A percentile compares a stretch with the other conserved stretches of the same genome.
Conservation (phyloP, 2,329 filamentous ascomycete genomes). For the Stagonosporopsis cucurbitacearum region DNA sequence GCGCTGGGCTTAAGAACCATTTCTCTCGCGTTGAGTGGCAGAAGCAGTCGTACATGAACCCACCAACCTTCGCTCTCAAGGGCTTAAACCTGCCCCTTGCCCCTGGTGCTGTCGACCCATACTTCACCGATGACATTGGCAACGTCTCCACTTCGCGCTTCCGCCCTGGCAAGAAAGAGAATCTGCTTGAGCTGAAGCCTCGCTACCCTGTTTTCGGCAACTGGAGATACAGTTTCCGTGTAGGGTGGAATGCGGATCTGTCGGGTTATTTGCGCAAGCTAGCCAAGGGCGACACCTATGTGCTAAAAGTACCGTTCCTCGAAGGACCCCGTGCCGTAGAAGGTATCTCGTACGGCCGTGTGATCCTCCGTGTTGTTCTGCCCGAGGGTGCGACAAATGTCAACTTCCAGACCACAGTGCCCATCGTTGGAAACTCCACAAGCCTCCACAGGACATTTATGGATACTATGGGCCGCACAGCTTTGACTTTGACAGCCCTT, state of each 20-base stretch:
- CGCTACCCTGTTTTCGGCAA: slow-evolving; percentile 96
- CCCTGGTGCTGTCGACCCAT: slow-evolving; percentile 81
- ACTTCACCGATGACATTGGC: slow-evolving; percentile 95
- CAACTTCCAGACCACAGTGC: slow-evolving; percentile 76
- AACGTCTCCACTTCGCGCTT: slow-evolving; percentile 96
- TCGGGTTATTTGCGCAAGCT: slow-evolving; percentile 73
- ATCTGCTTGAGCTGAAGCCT: slow-evolving; percentile 87
- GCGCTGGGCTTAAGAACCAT: slow-evolving; percentile 69
- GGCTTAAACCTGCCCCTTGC: slow-evolving; percentile 81
- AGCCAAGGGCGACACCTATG: slow-evolving; percentile 71
- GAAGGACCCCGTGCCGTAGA: slow-evolving; percentile 88
- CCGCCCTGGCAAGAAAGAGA: slow-evolving; percentile 76
- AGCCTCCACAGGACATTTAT: slow-evolving; percentile 86
- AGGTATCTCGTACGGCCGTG: slow-evolving; percentile 82
- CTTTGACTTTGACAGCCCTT: slow-evolving; percentile 77
- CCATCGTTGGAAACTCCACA: slow-evolving; percentile 67
- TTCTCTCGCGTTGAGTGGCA: slow-evolving; percentile 59
- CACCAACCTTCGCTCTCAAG: slow-evolving; percentile 78
- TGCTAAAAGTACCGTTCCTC: slow-evolving; percentile 89
- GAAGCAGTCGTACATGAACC: slow-evolving; percentile 70
- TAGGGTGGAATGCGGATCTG: slow-evolving; percentile 93
- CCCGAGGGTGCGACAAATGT: slow-evolving; percentile 92
- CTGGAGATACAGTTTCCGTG: slow-evolving; percentile 97
- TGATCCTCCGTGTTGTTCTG: slow-evolving; percentile 81
- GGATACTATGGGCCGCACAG: slow-evolving; percentile 88